Base-by-base conservation (phyloP, 139 green algal species). In the Coccomyxa sp. region DNA sequence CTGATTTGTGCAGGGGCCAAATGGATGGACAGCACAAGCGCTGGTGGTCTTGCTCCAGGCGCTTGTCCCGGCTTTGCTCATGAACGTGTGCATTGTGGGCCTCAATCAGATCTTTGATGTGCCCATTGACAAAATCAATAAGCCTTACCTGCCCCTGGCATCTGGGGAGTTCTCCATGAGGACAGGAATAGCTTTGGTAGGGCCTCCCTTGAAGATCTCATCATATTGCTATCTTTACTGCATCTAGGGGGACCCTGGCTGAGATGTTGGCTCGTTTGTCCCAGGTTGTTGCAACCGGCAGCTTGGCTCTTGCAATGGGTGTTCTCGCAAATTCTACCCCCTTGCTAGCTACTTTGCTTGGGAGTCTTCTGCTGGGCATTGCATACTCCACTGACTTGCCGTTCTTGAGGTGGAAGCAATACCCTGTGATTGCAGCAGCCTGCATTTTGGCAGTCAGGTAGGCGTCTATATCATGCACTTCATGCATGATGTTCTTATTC, bases 61-160 rank as follows among this genome's bases (percentile, higher is more conserved):
- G 4, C 84, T 99, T 0, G 66, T 89, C 10, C 85, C 96, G 9
- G 95, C 96, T 0, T 90, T 99, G 82, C 85, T 95, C 1, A 97
- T 97, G 92, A 99, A 99, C 84, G 86, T 99, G 18, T 91, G 89
- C 67, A 99, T 99, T 74, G 96, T 99, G 27, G 95, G 94, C 3
- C 82, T 93, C 51, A 94, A 94, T 81, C 91, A 93, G 80, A 67
- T 88, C 32, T 88, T 83, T 86, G 92, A 98, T 82, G 92, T 98
- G 1, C 91, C 94, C 28, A 97, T 98, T 30, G 95, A 98, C 85
- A 91, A 90, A 79, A 87, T 99, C 30, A 99, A 99, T 91, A 99
- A 99, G 90, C 96, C 96, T 0, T 98, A 99, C 84, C 87, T 99
- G 13, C 96, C 96, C 0, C 86, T 99, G 28, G 95, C 96, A 13